Base-by-base conservation (phyloP, 2,329 filamentous ascomycete species). In the Diaporthe caulivora region DNA sequence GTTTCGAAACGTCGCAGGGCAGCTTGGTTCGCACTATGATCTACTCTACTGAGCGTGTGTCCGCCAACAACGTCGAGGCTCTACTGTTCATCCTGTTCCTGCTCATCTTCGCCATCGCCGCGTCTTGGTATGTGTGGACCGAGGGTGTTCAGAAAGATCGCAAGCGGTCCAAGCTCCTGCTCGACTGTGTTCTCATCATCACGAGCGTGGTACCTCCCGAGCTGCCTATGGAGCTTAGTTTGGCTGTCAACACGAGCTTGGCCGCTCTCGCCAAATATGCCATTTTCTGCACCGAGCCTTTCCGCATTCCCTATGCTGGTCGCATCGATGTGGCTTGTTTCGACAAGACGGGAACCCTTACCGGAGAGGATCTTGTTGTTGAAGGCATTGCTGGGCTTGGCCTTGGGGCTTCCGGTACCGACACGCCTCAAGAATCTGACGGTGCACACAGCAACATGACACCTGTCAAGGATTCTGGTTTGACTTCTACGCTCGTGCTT, bases 21-120 rank as follows among this genome's bases (percentile, higher is more conserved):
- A 98, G 95, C 83, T 90, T 99, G 74, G 97, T 99, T 75, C 94
- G 97, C 76, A 99, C 97, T 78, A 99, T 99, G 97, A 99, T 99
- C 80, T 99, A 98, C 86, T 98, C 97, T 1, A 99, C 97, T 1
- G 97, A 99, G 84, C 95, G 96, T 77, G 96, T 99, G 31, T 98
- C 96, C n/a, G 97, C 97, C 78, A 98, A 98, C 86, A 98, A 99
- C 80, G 92, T 92, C 57, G 97, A 99, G 84, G 97, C 97, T 1
- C 86, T 99, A n/a, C 89, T 97, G 75, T 99, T 99, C 86, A 99
- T 99, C 77, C 89, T 99, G 74, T 99, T 99, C 88, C 89, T 99
- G 37, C 90, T 98, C 71, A 90, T 98, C 79, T 99, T 99, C 85
- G 97, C 97, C 79, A 91, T 99, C 81, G 97, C 97, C 72, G 97